These are phyloP conservation scores for Rubia peregrina DNA, from an alignment of 305 asterid species.

Conservation along the genomic window DNA sequence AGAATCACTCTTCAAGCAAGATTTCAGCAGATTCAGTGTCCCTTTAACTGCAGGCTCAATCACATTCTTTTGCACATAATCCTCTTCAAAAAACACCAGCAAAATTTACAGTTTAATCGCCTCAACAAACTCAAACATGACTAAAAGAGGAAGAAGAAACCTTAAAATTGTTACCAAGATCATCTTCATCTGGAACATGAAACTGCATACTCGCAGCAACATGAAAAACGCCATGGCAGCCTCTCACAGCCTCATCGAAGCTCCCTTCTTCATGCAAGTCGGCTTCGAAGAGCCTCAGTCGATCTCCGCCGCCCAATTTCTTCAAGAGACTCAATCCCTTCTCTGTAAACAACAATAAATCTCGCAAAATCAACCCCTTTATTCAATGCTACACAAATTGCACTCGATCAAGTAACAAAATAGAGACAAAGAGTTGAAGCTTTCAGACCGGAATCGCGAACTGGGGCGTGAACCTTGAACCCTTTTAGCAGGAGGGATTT, in stretches of 20 bases:
- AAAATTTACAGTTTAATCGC: neutral
- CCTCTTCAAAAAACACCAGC: slow-evolving; percentile 28
- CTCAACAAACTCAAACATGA: neutral
- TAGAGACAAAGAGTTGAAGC: no score
- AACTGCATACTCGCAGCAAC: slow-evolving; percentile 90
- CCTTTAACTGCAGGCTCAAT: slow-evolving; percentile 63
- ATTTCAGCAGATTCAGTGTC: slow-evolving; percentile 58
- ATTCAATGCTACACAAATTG: neutral
- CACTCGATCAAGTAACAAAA: neutral
- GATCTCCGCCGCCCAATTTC: slow-evolving; percentile 36
- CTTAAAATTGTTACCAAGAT: slow-evolving; percentile 30
- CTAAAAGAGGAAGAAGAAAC: neutral
- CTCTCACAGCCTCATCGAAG: slow-evolving; percentile 66
- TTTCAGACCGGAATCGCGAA: slow-evolving; percentile 53
- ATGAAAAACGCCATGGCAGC: slow-evolving; percentile 73
- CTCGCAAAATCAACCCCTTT: neutral
- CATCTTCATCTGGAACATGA: slow-evolving; percentile 30
- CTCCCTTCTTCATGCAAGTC: slow-evolving; percentile 78
- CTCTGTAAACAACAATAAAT: slow-evolving; percentile 28
- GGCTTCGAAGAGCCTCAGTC: slow-evolving; percentile 51
- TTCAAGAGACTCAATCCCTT: slow-evolving; percentile 46
- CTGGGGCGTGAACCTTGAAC: slow-evolving; percentile 57
- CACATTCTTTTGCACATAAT: slow-evolving; percentile 35
- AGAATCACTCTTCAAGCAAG: slow-evolving; percentile 47
- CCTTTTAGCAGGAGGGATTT: slow-evolving; percentile 63